A percentile compares a stretch with the other conserved stretches of the same genome.
Conservation (phyloP, 2,329 filamentous ascomycete genomes). For the Hymenoscyphus linearis region DNA sequence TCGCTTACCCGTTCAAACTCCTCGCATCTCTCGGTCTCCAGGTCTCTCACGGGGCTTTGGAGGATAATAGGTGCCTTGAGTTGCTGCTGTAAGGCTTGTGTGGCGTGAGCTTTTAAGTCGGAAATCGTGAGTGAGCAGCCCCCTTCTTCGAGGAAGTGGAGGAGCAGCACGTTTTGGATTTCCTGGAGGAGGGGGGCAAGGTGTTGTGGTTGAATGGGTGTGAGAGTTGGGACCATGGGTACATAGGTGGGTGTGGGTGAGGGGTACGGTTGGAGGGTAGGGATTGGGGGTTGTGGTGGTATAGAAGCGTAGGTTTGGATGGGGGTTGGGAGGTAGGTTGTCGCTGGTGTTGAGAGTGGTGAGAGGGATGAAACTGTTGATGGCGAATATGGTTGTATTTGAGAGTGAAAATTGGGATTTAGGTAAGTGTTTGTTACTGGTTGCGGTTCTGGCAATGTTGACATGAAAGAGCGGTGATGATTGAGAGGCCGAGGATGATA, state of each 20-base stretch:
- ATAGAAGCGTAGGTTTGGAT: background rate
- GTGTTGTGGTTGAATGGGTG: background rate
- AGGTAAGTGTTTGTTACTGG: background rate
- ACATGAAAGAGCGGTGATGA: background rate
- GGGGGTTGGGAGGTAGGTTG: background rate
- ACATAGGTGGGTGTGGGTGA: background rate
- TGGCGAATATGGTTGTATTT: background rate
- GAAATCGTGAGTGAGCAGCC: background rate
- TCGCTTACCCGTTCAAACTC: slow-evolving; percentile 3
- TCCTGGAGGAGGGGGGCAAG: background rate
- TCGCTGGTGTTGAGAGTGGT: background rate
- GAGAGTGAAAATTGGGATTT: background rate
- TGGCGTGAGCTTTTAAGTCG: background rate
- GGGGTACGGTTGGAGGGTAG: background rate
- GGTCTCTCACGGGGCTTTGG: background rate
- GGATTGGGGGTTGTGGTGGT: background rate
- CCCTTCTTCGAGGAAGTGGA: slow-evolving; percentile 3
- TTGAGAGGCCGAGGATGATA: background rate
- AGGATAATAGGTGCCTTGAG: background rate
- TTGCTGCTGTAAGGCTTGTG: background rate
- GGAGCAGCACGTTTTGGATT: slow-evolving; percentile 3
- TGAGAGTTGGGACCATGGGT: background rate
- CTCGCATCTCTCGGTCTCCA: background rate
- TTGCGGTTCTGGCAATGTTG: background rate
- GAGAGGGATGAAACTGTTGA: background rate